Base-by-base conservation (phyloP, 176 grass and related monocot species). In the Triticum turgidum region DNA sequence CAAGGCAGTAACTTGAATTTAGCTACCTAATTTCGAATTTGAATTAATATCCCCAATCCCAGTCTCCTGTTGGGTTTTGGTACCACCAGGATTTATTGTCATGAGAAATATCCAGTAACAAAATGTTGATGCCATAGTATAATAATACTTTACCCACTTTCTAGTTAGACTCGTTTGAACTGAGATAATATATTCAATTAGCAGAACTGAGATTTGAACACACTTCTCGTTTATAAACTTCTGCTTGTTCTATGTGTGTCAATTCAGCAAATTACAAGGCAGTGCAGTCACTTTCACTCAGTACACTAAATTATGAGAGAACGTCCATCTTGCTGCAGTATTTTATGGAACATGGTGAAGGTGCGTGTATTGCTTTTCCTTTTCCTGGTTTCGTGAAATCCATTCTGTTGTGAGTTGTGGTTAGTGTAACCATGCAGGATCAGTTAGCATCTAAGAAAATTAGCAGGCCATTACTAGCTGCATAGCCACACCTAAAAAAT, bases 241-340 rank as follows among this genome's bases (percentile, higher is more conserved):
- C 1, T 34, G 21, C 17, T 63, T 88, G 79, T 80, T 73, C 51
- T 47, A 34, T 79, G 79, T 88, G 65, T 78, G n/a, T 47, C 27
- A 70, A 88, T 87, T 84, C 91, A 98, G 93, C 96, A 90, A 98
- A 98, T 81, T 95, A 95, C 80, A 98, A 87, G 84, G 96, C 93
- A 64, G 96, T 98, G 69, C 81, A 87, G 65, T 98, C 91, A 64
- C 91, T 98, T 95, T 98, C 93, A 61, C 90, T 98, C n/a, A 88
- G 82, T 42, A 98, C 96, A 18, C 85, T 98, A 64, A 98, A 98
- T 75, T 86, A 81, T 82, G 91, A 95, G 85, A 95, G 96, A 89
- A 84, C 86, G 65, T 94, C 93, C 79, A 92, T 96, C 59, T 75
- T 96, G 80, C 82, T 96, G 77, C 81, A 94, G 18, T 80, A 92